Conservation (phyloP, 345 rosid genomes). For the Bruguiera parviflora region DNA sequence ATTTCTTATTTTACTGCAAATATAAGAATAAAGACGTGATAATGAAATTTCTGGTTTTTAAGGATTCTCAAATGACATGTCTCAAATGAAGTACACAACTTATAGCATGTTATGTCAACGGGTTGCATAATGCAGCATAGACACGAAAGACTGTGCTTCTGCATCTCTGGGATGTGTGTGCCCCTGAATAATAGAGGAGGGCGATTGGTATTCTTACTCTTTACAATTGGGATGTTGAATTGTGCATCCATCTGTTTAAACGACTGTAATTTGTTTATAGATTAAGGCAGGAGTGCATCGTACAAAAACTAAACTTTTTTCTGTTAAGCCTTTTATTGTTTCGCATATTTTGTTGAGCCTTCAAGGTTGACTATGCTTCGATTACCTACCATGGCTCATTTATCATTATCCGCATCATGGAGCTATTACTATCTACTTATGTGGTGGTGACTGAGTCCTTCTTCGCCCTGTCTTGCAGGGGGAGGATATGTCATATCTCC, state of each 20-base stretch:
- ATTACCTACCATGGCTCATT: too few relatives aligned
- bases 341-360: background rate
- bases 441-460: background rate
- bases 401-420: slow-evolving; percentile 3
- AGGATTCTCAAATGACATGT: background rate
- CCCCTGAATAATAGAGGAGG: background rate
- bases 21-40: background rate
- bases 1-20: background rate
- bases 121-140: background rate
- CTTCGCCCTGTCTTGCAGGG: slow-evolving; percentile 46
- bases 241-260: slow-evolving; percentile 1
- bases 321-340: background rate
- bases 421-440: background rate
- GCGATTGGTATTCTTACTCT: background rate
- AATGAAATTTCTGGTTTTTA: slow-evolving; percentile 7
- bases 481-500: slow-evolving; percentile 95
- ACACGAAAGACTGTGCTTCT: background rate
- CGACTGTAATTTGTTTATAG: background rate
- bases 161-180: background rate
- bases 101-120: background rate
- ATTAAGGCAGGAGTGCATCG: background rate
- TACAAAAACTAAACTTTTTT: background rate
- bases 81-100: too few relatives aligned
- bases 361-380: slow-evolving; percentile 1
- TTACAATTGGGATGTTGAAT: background rate